Base-by-base conservation (phyloP, 352 stramenopile species). In the Globisporangium heterothallicum region DNA sequence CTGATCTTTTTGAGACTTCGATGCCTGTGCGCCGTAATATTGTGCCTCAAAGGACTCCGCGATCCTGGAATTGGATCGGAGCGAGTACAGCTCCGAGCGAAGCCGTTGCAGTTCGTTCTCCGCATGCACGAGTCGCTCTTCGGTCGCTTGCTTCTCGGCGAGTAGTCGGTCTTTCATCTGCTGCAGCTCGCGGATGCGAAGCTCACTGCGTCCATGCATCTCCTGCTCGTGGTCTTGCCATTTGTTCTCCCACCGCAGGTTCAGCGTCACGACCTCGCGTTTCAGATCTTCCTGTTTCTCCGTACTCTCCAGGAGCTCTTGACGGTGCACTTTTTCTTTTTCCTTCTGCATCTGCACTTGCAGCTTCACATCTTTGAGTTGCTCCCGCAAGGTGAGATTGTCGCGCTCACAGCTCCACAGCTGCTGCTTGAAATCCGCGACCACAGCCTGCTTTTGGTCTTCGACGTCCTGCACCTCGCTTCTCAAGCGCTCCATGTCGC, bases 251-350 rank as follows among this genome's bases (percentile, higher is more conserved):
- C 74, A 86, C 22, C 72, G 64, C n/a, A 87, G 29, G 35, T 81
- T 84, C n/a, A 76, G 48, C 6, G 72, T 72, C 18, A 86, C 63
- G 35, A 86, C 57, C n/a, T 89, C 69, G 1, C 72, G 73, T 22
- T 86, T 77, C 35, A 84, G 22, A 3, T 84, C 74, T 52, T 88
- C 76, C n/a, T 78, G 64, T 42, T 72, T 81, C 45, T 88, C 75
- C 25, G 72, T 61, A 3, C 55, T 53, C 36, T 87, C 73, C 0
- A 70, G 22, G 2, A 86, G 52, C 25, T 87, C 75, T 45, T 84
- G 75, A 0, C 72, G 69, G 26, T 78, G 70, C 4, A 68, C 51
- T 48, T 85, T 86, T 7, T 86, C 77, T 47, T 85, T 84, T 27
- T 87, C 78, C 29, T 75, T 75, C 4, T 86, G 56, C 25, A 74